Percentiles rank a stretch among this genome's conserved stretches.
Conservation (phyloP, 1,284 basidiomycete species). For the Ceratobasidium sp. region DNA sequence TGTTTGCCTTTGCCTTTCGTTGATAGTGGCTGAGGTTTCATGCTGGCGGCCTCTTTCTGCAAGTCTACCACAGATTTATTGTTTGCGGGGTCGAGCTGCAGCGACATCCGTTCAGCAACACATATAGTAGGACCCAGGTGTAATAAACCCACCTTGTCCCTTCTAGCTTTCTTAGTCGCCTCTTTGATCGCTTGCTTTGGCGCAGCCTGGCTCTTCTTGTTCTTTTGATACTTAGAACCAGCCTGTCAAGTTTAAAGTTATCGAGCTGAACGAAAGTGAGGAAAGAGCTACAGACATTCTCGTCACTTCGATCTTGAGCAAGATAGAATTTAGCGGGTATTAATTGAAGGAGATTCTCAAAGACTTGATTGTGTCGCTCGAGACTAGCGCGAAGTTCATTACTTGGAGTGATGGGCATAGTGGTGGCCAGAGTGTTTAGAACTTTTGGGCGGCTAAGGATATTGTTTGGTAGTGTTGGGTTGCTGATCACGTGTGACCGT, state of each 20-base stretch:
- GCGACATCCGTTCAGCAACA: neutral
- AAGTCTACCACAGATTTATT: slow-evolving; percentile 85
- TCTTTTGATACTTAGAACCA: slow-evolving; percentile 87
- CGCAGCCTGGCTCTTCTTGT: slow-evolving; percentile 86
- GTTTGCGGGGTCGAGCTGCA: slow-evolving; percentile 90
- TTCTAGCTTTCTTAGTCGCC: slow-evolving; percentile 85
- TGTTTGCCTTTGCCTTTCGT: slow-evolving; percentile 67
- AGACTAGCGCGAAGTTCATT: slow-evolving; percentile 74
- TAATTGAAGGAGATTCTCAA: slow-evolving; percentile 82
- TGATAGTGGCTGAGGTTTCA: slow-evolving; percentile 52
- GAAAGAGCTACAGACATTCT: slow-evolving; percentile 61
- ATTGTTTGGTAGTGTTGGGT: slow-evolving; percentile 6
- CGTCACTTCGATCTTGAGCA: slow-evolving; percentile 75
- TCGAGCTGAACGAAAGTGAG: slow-evolving; percentile 53
- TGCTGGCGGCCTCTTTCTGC: slow-evolving; percentile 67
- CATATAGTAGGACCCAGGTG: neutral
- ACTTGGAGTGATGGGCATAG: slow-evolving; percentile 58
- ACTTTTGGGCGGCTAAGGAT: slow-evolving; percentile 33
- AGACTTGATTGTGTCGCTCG: slow-evolving; percentile 84
- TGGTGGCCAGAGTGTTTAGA: slow-evolving; percentile 24
- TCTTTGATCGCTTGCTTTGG: slow-evolving; percentile 88
- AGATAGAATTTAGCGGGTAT: slow-evolving; percentile 93
- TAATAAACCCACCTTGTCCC: slow-evolving; percentile 75
- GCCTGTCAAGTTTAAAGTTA: slow-evolving; percentile 51
- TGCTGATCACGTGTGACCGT: slow-evolving; percentile 9